Percentiles rank a stretch among this genome's conserved stretches.
Evolutionary conservation across 805 yeast species (phyloP).

Genomic region (Suhomyces emberorum): DNA sequence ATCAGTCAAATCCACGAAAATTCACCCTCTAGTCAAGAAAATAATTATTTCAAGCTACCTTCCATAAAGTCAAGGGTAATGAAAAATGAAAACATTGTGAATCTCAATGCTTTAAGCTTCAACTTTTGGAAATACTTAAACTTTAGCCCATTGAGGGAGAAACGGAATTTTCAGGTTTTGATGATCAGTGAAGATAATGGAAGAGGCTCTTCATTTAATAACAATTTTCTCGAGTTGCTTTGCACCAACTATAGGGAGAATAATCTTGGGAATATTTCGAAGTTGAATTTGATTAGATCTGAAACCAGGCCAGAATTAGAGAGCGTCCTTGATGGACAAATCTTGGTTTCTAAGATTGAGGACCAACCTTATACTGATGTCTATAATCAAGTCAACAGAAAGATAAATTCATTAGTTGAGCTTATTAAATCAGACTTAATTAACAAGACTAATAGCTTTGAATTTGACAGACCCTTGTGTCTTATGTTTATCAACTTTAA

Average conservation of each 20-base stretch:
- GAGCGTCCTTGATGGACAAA: constrained; percentile 26
- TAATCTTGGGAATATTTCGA: constrained; percentile 46
- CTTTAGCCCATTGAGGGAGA: constrained; percentile 49
- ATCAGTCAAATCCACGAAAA: constrained; percentile 10
- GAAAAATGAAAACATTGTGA: constrained; percentile 42
- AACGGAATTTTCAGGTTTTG: constrained; percentile 52
- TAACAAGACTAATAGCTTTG: constrained; percentile 39
- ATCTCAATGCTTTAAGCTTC: constrained; percentile 43
- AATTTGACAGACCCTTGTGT: constrained; percentile 47
- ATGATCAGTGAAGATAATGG: constrained; percentile 36
- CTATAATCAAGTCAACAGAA: constrained; percentile 29
- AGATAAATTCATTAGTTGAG: constrained; percentile 32
- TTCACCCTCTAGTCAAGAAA: constrained; percentile 13
- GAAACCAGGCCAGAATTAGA: constrained; percentile 29
- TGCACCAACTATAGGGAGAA: constrained; percentile 44
- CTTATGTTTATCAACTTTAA: constrained; percentile 49
- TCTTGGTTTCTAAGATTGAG: constrained; percentile 16
- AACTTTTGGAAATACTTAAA: constrained; percentile 57
- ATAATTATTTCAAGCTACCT: constrained; percentile 21
- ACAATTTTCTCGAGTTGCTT: constrained; percentile 42
- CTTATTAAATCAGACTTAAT: constrained; percentile 37
- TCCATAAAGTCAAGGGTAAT: constrained; percentile 25
- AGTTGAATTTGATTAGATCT: constrained; percentile 23
- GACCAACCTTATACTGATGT: constrained; percentile 17
- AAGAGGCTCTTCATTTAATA: constrained; percentile 21